Conservation (phyloP, 1,139 yeast genomes). For the Trichomonascaceae sp. region DNA sequence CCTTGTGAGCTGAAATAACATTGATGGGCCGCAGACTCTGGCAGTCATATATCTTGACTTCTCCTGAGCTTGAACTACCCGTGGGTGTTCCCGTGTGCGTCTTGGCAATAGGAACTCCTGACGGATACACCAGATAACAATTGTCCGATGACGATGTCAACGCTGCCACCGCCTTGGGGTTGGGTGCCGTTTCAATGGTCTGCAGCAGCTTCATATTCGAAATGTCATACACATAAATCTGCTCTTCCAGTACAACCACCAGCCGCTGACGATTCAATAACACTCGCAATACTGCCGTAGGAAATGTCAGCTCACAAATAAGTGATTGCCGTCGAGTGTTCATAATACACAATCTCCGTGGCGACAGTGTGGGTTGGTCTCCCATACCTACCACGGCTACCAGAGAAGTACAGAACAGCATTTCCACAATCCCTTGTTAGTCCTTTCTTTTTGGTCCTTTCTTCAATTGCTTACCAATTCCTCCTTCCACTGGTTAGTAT, state of each 20-base stretch:
- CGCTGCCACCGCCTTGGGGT: slow-evolving; percentile 40
- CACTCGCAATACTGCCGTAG: slow-evolving; percentile 67
- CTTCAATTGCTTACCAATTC: slow-evolving; percentile 17
- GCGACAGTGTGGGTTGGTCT: slow-evolving; percentile 66
- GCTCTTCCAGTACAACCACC: slow-evolving; percentile 68
- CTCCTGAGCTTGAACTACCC: slow-evolving; percentile 45
- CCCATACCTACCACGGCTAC: slow-evolving; percentile 83
- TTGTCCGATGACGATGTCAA: slow-evolving; percentile 52
- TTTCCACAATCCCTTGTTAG: slow-evolving; percentile 47
- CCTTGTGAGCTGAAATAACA: slow-evolving; percentile 88
- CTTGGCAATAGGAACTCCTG: slow-evolving; percentile 35
- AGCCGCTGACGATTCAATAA: slow-evolving; percentile 63
- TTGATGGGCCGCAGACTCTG: slow-evolving; percentile 67
- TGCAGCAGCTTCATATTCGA: slow-evolving; percentile 77
- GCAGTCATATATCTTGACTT: slow-evolving; percentile 75
- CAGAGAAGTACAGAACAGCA: slow-evolving; percentile 82
- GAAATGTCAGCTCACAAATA: slow-evolving; percentile 82
- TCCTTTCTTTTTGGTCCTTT: too few species aligned
- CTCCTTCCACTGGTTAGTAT: slow-evolving; percentile 22
- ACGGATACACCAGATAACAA: slow-evolving; percentile 75
- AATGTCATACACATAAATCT: slow-evolving; percentile 81
- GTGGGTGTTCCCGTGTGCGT: not conserved
- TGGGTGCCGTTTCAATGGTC: slow-evolving; percentile 76
- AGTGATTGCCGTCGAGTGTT: slow-evolving; percentile 62
- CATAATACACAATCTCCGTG: slow-evolving; percentile 65